phyloP scores from a whole-genome alignment of 805 yeast species.

The Candida taoyuanica region DNA sequence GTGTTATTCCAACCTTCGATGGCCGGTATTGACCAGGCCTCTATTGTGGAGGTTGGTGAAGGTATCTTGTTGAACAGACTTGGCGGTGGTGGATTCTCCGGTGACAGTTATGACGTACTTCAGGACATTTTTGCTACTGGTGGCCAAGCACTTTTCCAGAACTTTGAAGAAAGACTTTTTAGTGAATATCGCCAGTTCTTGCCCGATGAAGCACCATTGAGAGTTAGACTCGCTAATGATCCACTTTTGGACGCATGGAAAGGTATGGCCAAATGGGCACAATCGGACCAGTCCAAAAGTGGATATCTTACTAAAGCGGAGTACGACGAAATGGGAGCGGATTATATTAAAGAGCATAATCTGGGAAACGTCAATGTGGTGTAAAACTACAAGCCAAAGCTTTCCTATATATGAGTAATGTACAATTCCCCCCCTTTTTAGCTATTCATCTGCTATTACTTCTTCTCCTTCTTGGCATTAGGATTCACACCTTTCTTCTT shows the following conservation, averaged over 20 bases:
- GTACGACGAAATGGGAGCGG: constrained; percentile 86
- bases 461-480: constrained; percentile 29
- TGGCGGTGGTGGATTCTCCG: constrained; percentile 50
- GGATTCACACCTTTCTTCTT: constrained; percentile 74
- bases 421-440: no score
- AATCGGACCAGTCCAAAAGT: constrained; percentile 38
- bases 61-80: constrained; percentile 59
- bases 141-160: constrained; percentile 65
- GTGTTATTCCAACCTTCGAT: constrained; percentile 87
- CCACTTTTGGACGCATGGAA: constrained; percentile 85
- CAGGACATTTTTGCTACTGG: constrained; percentile 82
- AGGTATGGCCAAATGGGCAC: constrained; percentile 85
- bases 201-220: constrained; percentile 61
- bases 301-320: constrained; percentile 62
- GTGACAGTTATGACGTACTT: constrained; percentile 47
- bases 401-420: background rate
- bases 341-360: constrained; percentile 81
- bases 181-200: constrained; percentile 65
- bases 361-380: constrained; percentile 50
- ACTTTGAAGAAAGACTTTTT: constrained; percentile 62
- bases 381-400: background rate
- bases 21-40: constrained; percentile 95
- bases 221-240: constrained; percentile 58
- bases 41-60: constrained; percentile 73
- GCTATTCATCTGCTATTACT: constrained; percentile 10